Base-by-base conservation (phyloP, 2,329 filamentous ascomycete species). In the Scedosporium dehoogii region DNA sequence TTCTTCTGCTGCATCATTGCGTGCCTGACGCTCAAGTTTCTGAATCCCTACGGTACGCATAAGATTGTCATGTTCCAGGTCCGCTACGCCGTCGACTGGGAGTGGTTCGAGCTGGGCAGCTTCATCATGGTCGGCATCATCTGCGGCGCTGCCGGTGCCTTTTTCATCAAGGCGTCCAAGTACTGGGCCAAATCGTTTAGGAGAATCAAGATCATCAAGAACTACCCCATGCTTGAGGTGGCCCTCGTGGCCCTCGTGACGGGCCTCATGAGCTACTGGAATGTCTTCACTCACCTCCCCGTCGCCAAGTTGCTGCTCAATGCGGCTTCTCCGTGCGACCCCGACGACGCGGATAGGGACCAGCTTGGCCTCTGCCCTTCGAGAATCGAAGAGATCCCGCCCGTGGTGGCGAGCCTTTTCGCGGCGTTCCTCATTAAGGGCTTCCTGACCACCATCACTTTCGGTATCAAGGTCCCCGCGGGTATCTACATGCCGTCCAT, bases 401-500 rank as follows among this genome's bases (percentile, higher is more conserved):
- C 81, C 0, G 87, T 96, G 3, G 81, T 97, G 16, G 71, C 80
- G 29, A 89, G 86, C 62, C 79, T 99, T 0, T 77, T 88, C 12
- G 74, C 87, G 18, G 93, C 93, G 0, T 94, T 97, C 66, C 75
- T 97, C 27, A 88, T 97, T 76, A 99, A 99, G 72, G 89, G 91
- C 0, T 79, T 93, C 56, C 76, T 99, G 51, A 97, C 94, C 0
- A 87, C 89, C 56, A 87, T 97, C 66, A 96, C 93, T 0, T 97
- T 97, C 74, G 93, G 93, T 27, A 92, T 97, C 67, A 97, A 97
- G 80, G 87, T 97, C 0, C 94, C 94, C 9, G 92, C 93, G 1
- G 94, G 94, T 66, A 97, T 99, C 68, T 99, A 99, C 69, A 92
- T 99, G 1, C 94, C 94, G 3, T 97, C 93, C 68, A 99, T 99